Base-by-base conservation (phyloP, 257 asterid genomes). In the Cinchona pubescens region DNA sequence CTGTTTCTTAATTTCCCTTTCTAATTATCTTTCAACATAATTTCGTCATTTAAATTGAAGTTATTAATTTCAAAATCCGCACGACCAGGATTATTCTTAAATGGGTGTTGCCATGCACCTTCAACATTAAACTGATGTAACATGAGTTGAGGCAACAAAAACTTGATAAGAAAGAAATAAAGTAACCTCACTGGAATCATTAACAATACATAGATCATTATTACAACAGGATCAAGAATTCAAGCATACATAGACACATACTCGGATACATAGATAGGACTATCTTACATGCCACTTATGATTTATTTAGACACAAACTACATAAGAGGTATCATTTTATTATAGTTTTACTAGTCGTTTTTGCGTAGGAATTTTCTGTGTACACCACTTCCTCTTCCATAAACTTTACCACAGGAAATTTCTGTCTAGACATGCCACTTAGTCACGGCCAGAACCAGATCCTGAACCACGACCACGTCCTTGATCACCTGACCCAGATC, bases 401-500 rank as follows among this genome's bases (percentile, higher is more conserved):
- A n/a, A n/a, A n/a, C n/a, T n/a, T n/a, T n/a, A n/a, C n/a, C n/a
- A n/a, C n/a, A n/a, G n/a, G n/a, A n/a, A n/a, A n/a, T n/a, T n/a
- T n/a, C n/a, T n/a, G n/a, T n/a, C n/a, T n/a, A n/a, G n/a, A n/a
- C n/a, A n/a, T n/a, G n/a, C n/a, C 21, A 37, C 29, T 58, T 32
- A 23, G 14, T 49, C 55, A n/a, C 14, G 16, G 10, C 23, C 46
- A 32, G 43, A 38, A 35, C 61, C 60, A 61, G 9, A 27, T 0
- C 67, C 56, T 8, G 43, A 46, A 1, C 69, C 61, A 6, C 4
- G n/a, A 34, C 61, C 74, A 27, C 46, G 60, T 23, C 76, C 48
- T 30, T 56, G 35, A 15, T n/a, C n/a, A n/a, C 82, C 56, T 45
- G 79, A 48, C 12, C 68, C 76, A 8, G 79, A 62, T 1, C 76